phyloP scores from a whole-genome alignment of 352 stramenopile genomes.

The Phytophthora melonis region DNA sequence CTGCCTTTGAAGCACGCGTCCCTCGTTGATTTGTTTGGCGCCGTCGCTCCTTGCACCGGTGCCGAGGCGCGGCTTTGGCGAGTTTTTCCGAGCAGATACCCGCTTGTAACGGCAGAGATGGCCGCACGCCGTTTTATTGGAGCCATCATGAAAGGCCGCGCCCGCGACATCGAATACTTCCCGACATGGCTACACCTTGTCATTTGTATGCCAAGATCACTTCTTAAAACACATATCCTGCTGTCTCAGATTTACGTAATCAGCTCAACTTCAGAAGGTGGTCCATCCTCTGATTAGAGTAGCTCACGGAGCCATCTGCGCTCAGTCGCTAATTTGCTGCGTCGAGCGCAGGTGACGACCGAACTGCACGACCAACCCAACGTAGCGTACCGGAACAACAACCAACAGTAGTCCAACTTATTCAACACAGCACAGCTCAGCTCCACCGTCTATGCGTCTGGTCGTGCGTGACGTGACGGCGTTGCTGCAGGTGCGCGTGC shows the following conservation, averaged over 20 bases:
- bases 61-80: constrained; percentile 14
- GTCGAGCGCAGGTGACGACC: neutral
- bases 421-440: neutral
- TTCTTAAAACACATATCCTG: neutral
- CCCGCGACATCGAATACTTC: neutral
- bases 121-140: constrained; percentile 4
- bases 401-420: too few relatives aligned
- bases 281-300: constrained; percentile 33
- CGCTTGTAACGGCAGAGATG: constrained; percentile 29
- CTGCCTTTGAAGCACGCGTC: neutral
- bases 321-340: constrained; percentile 38
- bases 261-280: neutral
- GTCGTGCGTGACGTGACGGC: constrained; percentile 71
- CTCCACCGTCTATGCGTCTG: constrained; percentile 30
- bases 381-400: neutral
- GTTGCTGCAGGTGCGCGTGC: constrained; percentile 65
- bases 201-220: neutral
- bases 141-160: constrained; percentile 1
- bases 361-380: neutral
- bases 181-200: neutral
- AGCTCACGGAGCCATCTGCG: constrained; percentile 19
- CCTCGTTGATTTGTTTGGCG: constrained; percentile 24
- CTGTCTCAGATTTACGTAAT: neutral
- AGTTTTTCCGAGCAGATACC: constrained; percentile 17
- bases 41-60: constrained; percentile 3